Percentiles rank a stretch among this genome's conserved stretches.
phyloP scores from a whole-genome alignment of 306 rosid species.

The Prunus padus region DNA sequence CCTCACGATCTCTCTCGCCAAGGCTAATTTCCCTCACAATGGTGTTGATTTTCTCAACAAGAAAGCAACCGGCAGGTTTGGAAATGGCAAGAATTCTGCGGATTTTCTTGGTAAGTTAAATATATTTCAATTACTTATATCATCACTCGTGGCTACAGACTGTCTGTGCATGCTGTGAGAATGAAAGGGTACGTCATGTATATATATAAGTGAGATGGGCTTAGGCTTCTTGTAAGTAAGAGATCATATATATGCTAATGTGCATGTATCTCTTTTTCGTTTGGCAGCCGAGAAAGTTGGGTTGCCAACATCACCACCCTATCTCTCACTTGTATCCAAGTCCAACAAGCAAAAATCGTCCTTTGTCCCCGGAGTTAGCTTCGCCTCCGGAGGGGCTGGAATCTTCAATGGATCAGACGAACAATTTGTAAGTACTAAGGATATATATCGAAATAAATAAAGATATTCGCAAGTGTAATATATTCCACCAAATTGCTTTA shows the following conservation, averaged over 20 bases:
- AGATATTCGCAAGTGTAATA: background rate
- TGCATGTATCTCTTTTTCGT: background rate
- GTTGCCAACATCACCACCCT: conserved; percentile 65
- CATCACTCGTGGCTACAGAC: background rate
- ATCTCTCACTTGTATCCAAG: conserved; percentile 48
- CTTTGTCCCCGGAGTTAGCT: conserved; percentile 59
- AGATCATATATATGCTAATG: too few species aligned
- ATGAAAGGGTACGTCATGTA: background rate
- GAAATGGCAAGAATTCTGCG: conserved; percentile 46
- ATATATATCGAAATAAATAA: background rate
- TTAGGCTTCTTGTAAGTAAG: too few species aligned
- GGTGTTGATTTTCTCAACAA: conserved; percentile 43
- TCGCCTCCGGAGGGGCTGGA: conserved; percentile 91
- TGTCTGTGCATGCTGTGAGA: background rate
- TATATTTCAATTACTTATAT: background rate
- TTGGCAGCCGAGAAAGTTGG: conserved; percentile 59
- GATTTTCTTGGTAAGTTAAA: conserved; percentile 42
- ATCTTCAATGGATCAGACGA: conserved; percentile 57
- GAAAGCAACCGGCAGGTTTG: conserved; percentile 43
- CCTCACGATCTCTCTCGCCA: conserved; percentile 46
- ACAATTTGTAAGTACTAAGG: conserved; percentile 51
- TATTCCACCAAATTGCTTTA: background rate
- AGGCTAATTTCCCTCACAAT: conserved; percentile 43
- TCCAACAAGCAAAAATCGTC: conserved; percentile 28
- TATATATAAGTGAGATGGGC: too few species aligned